Evolutionary conservation across 139 green algal genomes (phyloP), one percentile per base, ranked within the genome.

Genomic region (Deuterostichococcus epilithicus): DNA sequence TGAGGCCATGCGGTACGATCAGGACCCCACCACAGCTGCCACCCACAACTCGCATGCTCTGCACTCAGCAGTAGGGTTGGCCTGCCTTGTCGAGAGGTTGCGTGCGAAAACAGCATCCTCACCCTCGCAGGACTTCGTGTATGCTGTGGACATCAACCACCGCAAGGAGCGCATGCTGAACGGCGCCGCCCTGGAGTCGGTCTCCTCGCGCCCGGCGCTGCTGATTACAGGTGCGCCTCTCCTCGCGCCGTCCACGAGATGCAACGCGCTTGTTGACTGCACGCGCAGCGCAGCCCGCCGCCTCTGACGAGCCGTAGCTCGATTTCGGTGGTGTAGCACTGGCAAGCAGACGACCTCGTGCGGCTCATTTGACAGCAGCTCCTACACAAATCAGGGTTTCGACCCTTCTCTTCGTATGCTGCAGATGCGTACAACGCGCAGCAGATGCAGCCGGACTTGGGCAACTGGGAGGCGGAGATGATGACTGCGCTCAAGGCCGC

Each of bases 131-230:
- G 90, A 98, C 34, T 76, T 97, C 22, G 82, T 98, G 45, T 98
- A 98, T 73, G 94, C 92, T 1, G 84, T 94, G 3, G 91, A 95
- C 77, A 95, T 87, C 81, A 97, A 97, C 83, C 91, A 98, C 83
- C 78, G 81, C 15, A 92, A 86, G 76, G 81, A 89, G 72, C 71
- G 76, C 26, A 91, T 94, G 68, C 77, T 97, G 33, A 92, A 88
- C 33, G 84, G 82, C 1, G 84, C 84, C 2, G 58, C 70, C 38
- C 82, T 97, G 65, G 76, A 88, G 2, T 39, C 74, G 1, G 79
- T 87, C 1, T 86, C 90, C 63, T 75, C 69, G 10, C 85, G 91
- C 10, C 92, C 94, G 2, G 84, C 91, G 15, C 65, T 97, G 76
- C 84, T 98, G 30, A 90, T 98, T 38, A 87, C 84, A 0, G 52